Evolutionary conservation across 257 asterid species (phyloP), one percentile per base, ranked within the genome.

Genomic region (Nicotiana otophora): DNA sequence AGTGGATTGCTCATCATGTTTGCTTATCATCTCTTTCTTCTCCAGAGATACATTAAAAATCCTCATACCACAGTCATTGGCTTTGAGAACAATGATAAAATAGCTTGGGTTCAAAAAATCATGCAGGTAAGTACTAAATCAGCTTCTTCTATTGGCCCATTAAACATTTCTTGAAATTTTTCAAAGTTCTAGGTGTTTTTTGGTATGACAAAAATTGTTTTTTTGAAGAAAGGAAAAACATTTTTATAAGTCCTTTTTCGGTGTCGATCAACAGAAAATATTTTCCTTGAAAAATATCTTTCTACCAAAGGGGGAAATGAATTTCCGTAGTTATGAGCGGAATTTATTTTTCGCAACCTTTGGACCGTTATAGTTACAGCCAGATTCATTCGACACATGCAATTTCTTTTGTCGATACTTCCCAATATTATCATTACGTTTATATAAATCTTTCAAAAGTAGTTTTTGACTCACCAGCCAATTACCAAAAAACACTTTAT

Each of bases 91-190:
- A 33, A 81, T 81, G 76, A 66, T 39, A 65, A 81, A 57, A 61
- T 20, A 28, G 81, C 86, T 57, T 84, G 86, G 86, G 63, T 84
- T 36, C 57, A 19, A 80, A 84, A 75, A 51, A 1, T 75, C 26
- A 75, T 75, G 80, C 63, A 75, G 17, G 63, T 75, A 15, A 48
- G 42, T 74, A 74, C 4, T 26, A 20, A 72, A 20, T 11, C 23
- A 72, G 12, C 51, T 42, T 70, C 78, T 70, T 55, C n/a, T 12
- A 42, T 72, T 72, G 26, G 23, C 31, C 61, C 39, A 72, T 14
- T 4, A 20, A 23, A 53, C 19, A 11, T 1, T 53, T 4, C 19
- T 53, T 53, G 19, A 53, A 28, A 70, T 1, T 39, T 68, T 19
- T n/a, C 19, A 4, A 67, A n/a, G 0, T 33, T 67, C 20, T 16